Evolutionary conservation across 2,329 filamentous ascomycete genomes (phyloP), one percentile per base, ranked within the genome.

Genomic region (Curvularia verruculosa): DNA sequence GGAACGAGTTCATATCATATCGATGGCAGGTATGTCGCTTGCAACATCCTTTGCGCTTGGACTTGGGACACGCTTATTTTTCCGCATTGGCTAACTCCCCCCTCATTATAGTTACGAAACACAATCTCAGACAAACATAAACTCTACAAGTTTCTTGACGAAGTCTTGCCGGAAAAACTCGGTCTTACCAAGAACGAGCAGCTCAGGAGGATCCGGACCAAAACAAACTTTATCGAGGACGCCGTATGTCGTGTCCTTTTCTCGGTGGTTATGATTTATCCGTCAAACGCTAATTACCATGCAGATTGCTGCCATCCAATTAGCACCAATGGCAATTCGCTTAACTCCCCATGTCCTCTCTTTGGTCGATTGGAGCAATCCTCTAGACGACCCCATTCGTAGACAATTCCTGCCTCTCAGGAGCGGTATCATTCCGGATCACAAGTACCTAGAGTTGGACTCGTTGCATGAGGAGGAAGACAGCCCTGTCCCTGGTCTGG

Each of bases 281-380:
- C 8, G 2, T 15, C 21, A 18, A 18, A 49, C 45, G 12, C 31
- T 57, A 13, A 57, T 18, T n/a, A n/a, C 1, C 2, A 19, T 3
- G 31, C 13, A 58, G 55, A 66, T 79, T 24, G 75, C 76, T 15
- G 86, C 85, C 10, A 79, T 87, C 51, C 78, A 75, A 19, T 67
- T 76, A 5, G 82, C 85, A 1, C 82, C 85, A 2, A 88, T 89
- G 86, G 79, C 84, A 0, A 79, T 87, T 37, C 79, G 85, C 9
- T 73, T 88, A 54, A 87, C 84, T 31, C 86, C 86, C 1, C 85
- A 89, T 59, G 78, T 87, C 4, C 71, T 88, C 28, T 84, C 84
- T 58, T 79, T 81, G 1, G 82, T 87, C 53, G 77, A 89, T 65
- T 89, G 86, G 86, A 66, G 70, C 1, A 79, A 85, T 55, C 84